These are phyloP conservation scores for Cladosporium sphaerospermum DNA, from an alignment of 2,329 filamentous ascomycete genomes.

Conservation along the genomic window DNA sequence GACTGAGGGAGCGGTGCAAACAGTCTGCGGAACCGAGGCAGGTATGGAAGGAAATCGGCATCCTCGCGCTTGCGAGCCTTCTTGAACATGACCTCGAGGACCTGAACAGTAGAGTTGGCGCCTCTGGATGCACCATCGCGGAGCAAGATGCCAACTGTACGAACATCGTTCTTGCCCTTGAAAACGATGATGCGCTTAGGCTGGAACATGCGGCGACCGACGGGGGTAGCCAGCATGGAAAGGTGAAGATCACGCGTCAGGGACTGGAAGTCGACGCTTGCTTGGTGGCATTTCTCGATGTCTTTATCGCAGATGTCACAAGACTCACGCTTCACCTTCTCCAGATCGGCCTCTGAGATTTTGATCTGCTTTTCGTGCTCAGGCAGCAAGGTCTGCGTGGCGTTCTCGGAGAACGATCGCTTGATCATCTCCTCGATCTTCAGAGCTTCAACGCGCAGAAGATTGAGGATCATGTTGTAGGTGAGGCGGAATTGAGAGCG, in stretches of 20 bases:
- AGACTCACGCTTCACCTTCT: slow-evolving; percentile 78
- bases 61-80: slow-evolving; percentile 64
- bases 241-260: slow-evolving; percentile 77
- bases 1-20: slow-evolving; percentile 62
- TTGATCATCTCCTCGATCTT: slow-evolving; percentile 99
- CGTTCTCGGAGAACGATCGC: slow-evolving; percentile 96
- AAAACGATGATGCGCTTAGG: slow-evolving; percentile 75
- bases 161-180: slow-evolving; percentile 67
- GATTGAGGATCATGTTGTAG: slow-evolving; percentile 98
- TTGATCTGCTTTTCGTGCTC: slow-evolving; percentile 95
- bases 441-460: slow-evolving; percentile 87
- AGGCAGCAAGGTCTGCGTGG: slow-evolving; percentile 85
- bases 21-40: slow-evolving; percentile 61
- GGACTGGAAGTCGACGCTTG: slow-evolving; percentile 70
- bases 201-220: slow-evolving; percentile 73
- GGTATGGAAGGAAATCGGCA: slow-evolving; percentile 80
- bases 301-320: slow-evolving; percentile 77
- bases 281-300: slow-evolving; percentile 73
- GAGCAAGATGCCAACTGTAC: slow-evolving; percentile 74
- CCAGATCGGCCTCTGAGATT: slow-evolving; percentile 82
- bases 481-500: slow-evolving; percentile 94
- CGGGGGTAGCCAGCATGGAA: slow-evolving; percentile 68
- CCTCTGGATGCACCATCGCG: slow-evolving; percentile 66
- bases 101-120: slow-evolving; percentile 62
- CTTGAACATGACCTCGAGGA: slow-evolving; percentile 64